Evolutionary conservation across 108 stramenopile species (phyloP).

Genomic region (Cyclotella kingstonii): DNA sequence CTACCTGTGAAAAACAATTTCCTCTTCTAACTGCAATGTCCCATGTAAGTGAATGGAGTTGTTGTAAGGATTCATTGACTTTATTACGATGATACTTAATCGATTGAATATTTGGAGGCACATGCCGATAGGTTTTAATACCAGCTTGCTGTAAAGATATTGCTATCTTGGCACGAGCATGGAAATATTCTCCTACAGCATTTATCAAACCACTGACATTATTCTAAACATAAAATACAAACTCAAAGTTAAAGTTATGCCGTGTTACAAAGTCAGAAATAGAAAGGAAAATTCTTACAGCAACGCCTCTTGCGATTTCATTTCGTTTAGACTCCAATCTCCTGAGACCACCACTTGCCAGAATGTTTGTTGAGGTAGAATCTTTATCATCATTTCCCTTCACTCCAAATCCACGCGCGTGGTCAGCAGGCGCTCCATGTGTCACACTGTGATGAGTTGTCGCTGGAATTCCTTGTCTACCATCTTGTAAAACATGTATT

Average conservation of each 20-base stretch:
- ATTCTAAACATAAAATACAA: background rate
- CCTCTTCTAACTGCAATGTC: constrained; percentile 72
- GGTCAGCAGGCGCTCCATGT: constrained; percentile 86
- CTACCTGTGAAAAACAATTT: constrained; percentile 82
- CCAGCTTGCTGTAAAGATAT: constrained; percentile 47
- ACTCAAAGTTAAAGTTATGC: background rate
- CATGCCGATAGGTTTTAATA: constrained; percentile 58
- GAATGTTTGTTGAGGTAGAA: constrained; percentile 12
- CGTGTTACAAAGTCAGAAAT: constrained; percentile 45
- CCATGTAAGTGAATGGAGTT: constrained; percentile 77
- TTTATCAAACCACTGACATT: constrained; percentile 20
- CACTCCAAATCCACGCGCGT: constrained; percentile 79
- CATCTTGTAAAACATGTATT: constrained; percentile 52
- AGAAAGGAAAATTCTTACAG: constrained; percentile 13
- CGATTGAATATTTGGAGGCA: constrained; percentile 31
- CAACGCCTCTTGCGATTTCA: constrained; percentile 47
- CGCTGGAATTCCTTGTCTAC: constrained; percentile 17
- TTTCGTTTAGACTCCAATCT: constrained; percentile 67
- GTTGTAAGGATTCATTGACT: constrained; percentile 63
- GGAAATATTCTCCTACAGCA: constrained; percentile 62
- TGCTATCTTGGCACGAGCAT: constrained; percentile 21
- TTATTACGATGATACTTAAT: constrained; percentile 47
- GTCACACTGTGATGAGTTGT: constrained; percentile 66
- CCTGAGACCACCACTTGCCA: constrained; percentile 69
- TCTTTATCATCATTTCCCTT: constrained; percentile 35